Evolutionary conservation across 768 basidiomycete genomes (phyloP).

Genomic region (Tulasnella sp.): DNA sequence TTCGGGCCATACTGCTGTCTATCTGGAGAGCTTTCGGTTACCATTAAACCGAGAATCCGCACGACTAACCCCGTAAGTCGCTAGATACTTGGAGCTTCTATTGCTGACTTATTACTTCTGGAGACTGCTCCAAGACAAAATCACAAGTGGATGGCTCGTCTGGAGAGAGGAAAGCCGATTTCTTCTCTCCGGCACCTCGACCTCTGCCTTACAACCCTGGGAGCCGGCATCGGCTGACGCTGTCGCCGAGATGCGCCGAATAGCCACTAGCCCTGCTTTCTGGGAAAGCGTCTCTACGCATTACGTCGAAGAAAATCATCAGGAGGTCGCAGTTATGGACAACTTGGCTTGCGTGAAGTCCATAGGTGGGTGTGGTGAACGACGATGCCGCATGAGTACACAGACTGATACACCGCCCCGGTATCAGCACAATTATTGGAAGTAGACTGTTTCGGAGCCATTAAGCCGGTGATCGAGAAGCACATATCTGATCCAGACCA

Average conservation of each 20-base stretch:
- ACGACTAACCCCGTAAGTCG: constrained; percentile 38
- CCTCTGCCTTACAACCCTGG: constrained; percentile 51
- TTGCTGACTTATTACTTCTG: neutral
- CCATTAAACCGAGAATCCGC: constrained; percentile 35
- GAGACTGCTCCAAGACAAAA: constrained; percentile 47
- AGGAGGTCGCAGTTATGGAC: constrained; percentile 52
- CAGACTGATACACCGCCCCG: constrained; percentile 23
- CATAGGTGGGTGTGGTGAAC: constrained; percentile 41
- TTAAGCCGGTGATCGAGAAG: constrained; percentile 51
- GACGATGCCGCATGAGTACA: neutral
- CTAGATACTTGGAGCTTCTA: neutral
- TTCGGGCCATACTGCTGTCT: constrained; percentile 41
- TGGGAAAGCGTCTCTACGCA: constrained; percentile 61
- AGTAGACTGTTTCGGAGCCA: constrained; percentile 52
- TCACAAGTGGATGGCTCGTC: constrained; percentile 58
- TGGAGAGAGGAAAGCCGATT: constrained; percentile 43
- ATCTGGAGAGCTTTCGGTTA: constrained; percentile 45
- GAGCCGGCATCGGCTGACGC: constrained; percentile 43
- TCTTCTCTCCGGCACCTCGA: constrained; percentile 35
- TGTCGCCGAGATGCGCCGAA: constrained; percentile 39
- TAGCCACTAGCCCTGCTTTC: constrained; percentile 40
- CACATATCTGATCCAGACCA: constrained; percentile 62
- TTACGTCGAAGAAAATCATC: constrained; percentile 70
- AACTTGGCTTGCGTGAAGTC: constrained; percentile 65
- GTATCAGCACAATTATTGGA: constrained; percentile 65